phyloP scores from a whole-genome alignment of 495 filamentous ascomycete genomes.

The Daldinia bambusicola region DNA sequence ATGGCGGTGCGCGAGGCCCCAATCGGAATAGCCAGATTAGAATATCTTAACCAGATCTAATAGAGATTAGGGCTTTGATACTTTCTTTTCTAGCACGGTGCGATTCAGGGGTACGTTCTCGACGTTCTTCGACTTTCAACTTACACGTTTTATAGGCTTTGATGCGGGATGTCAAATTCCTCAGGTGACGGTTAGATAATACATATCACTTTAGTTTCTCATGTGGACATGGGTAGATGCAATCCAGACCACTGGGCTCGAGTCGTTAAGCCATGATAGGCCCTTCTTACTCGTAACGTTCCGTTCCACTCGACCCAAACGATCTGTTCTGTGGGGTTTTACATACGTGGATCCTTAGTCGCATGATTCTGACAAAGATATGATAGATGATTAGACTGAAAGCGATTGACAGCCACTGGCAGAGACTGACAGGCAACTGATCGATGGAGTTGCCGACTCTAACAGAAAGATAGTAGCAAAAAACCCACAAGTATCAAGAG shows the following conservation, averaged over 20 bases:
- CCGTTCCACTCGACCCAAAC: conserved; percentile 14
- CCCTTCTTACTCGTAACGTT: conserved; percentile 29
- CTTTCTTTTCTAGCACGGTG: too few species aligned
- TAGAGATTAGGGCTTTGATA: conserved; percentile 11
- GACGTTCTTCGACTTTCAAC: background rate
- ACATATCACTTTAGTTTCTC: background rate
- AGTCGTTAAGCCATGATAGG: conserved; percentile 14
- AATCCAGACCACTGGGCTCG: conserved; percentile 29
- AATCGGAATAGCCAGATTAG: conserved; percentile 7
- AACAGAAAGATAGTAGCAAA: background rate
- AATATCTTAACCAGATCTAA: conserved; percentile 1
- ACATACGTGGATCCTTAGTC: conserved; percentile 9
- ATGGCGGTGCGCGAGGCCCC: background rate
- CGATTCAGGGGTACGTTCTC: background rate
- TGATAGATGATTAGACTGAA: background rate
- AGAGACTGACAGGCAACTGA: too few species aligned
- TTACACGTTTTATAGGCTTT: background rate
- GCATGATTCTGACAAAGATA: conserved; percentile 12
- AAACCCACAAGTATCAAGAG: conserved; percentile 24
- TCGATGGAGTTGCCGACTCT: too few species aligned
- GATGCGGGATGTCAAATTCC: background rate
- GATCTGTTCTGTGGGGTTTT: conserved; percentile 6
- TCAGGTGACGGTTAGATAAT: conserved; percentile 22
- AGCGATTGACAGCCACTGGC: too few species aligned
- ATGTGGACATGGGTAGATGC: conserved; percentile 14